Conservation (phyloP, 352 stramenopile genomes). For the Phytopythium montanum region DNA sequence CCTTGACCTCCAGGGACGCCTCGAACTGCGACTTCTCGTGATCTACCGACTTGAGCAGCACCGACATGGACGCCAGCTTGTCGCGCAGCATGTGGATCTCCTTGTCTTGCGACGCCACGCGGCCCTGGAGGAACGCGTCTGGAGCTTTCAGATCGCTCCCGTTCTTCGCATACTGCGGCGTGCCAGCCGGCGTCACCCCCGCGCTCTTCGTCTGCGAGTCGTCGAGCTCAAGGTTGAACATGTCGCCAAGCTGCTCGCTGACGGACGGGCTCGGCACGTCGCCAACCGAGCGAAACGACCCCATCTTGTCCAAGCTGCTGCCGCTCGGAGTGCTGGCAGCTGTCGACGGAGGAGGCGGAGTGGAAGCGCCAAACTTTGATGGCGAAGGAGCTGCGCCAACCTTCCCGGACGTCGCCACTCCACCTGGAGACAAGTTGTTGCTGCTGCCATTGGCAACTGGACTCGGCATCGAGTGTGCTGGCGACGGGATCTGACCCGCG, state of each 20-base stretch:
- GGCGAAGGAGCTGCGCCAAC: not conserved
- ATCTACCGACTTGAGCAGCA: constrained; percentile 56
- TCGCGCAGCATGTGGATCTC: constrained; percentile 70
- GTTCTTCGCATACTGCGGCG: constrained; percentile 2
- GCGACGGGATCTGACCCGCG: not conserved
- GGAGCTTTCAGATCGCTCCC: constrained; percentile 8
- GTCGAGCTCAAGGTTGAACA: constrained; percentile 27
- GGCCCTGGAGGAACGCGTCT: constrained; percentile 52
- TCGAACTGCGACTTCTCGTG: constrained; percentile 59
- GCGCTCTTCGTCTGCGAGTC: constrained; percentile 8
- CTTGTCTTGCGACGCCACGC: constrained; percentile 57
- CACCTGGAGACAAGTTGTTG: not conserved
- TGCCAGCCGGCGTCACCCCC: not conserved
- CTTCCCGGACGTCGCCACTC: not conserved
- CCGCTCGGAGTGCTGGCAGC: not conserved
- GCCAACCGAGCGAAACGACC: constrained; percentile 17
- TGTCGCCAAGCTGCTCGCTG: constrained; percentile 24
- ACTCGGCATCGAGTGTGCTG: not conserved
- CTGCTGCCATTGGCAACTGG: not conserved
- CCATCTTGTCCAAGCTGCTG: constrained; percentile 6
- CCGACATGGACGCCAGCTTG: constrained; percentile 60
- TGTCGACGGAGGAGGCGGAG: not conserved
- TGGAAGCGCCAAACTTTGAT: not conserved
- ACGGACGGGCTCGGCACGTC: constrained; percentile 20
- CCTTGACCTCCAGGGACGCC: constrained; percentile 65